Conservation (phyloP, 441 rosid species). For the Raphanus hybrid region DNA sequence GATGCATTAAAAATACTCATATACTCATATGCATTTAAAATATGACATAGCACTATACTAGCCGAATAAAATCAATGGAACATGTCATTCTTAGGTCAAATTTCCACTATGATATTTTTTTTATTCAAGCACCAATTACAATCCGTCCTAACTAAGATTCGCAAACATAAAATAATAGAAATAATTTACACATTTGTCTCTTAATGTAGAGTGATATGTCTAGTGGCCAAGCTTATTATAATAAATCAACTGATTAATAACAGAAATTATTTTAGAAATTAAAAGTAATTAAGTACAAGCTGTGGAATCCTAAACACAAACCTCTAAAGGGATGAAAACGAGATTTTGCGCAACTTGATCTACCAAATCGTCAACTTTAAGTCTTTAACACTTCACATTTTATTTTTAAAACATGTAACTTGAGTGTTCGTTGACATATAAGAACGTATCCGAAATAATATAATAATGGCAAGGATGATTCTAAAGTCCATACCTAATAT, state of each 20-base stretch:
- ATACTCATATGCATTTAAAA: neutral
- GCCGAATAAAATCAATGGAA: conserved; percentile 18
- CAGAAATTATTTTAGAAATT: neutral
- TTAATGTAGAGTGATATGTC: conserved; percentile 36
- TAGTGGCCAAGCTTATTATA: conserved; percentile 31
- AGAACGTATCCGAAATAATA: conserved; percentile 21
- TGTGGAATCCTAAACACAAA: conserved; percentile 46
- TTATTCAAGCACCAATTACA: conserved; percentile 22
- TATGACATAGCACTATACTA: neutral
- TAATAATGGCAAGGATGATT: conserved; percentile 31
- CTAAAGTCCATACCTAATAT: conserved; percentile 32
- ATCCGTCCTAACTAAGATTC: conserved; percentile 26
- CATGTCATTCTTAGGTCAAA: conserved; percentile 34
- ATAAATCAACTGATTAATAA: conserved; percentile 22
- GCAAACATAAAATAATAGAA: too few species aligned
- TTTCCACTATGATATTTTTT: conserved; percentile 33
- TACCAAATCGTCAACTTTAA: conserved; percentile 43
- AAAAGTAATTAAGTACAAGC: conserved; percentile 18
- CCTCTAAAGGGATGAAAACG: conserved; percentile 34
- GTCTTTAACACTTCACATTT: conserved; percentile 35
- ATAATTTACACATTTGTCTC: conserved; percentile 23
- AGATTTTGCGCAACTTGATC: conserved; percentile 35
- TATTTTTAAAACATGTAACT: conserved; percentile 19
- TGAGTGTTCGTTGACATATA: conserved; percentile 41
- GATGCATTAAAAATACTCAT: conserved; percentile 1